A percentile compares a stretch with the other conserved stretches of the same genome.
Conservation (phyloP, 768 basidiomycete genomes). For the Naganishia randhawae region DNA sequence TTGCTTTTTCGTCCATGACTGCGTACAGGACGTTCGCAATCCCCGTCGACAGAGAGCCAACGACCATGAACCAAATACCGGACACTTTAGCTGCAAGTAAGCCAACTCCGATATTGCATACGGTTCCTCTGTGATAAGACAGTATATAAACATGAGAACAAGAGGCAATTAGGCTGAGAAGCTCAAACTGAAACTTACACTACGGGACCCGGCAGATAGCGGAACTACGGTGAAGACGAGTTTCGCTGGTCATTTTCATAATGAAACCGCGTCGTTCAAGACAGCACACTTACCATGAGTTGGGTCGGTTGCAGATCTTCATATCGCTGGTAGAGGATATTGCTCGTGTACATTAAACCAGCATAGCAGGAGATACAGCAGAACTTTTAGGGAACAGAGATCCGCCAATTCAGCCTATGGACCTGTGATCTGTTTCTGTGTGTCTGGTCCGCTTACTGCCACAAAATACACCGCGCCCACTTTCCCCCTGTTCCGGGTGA, state of each 20-base stretch:
- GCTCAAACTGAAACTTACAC: too few relatives aligned
- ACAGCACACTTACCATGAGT: conserved; percentile 23
- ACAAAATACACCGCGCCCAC: conserved; percentile 27
- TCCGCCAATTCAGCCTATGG: neutral
- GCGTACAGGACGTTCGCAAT: conserved; percentile 34
- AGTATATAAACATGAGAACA: too few relatives aligned
- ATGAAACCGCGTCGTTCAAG: neutral
- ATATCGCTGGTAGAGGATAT: conserved; percentile 38
- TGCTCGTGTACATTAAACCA: conserved; percentile 31
- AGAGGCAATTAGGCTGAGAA: too few relatives aligned
- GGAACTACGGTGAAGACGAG: neutral
- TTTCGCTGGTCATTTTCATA: neutral
- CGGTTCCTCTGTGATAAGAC: neutral
- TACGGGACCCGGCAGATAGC: neutral
- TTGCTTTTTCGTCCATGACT: conserved; percentile 32
- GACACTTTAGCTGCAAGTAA: conserved; percentile 30
- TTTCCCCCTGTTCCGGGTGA: conserved; percentile 29
- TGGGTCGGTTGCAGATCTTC: conserved; percentile 28
- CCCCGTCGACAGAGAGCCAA: conserved; percentile 16
- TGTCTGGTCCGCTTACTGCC: neutral
- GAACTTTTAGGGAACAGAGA: neutral
- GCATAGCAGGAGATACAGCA: conserved; percentile 20
- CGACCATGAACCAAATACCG: conserved; percentile 31
- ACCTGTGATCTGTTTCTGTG: neutral
- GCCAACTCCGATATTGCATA: conserved; percentile 24